Evolutionary conservation across 2,329 filamentous ascomycete genomes (phyloP).

Genomic region (Lachnellula arida): DNA sequence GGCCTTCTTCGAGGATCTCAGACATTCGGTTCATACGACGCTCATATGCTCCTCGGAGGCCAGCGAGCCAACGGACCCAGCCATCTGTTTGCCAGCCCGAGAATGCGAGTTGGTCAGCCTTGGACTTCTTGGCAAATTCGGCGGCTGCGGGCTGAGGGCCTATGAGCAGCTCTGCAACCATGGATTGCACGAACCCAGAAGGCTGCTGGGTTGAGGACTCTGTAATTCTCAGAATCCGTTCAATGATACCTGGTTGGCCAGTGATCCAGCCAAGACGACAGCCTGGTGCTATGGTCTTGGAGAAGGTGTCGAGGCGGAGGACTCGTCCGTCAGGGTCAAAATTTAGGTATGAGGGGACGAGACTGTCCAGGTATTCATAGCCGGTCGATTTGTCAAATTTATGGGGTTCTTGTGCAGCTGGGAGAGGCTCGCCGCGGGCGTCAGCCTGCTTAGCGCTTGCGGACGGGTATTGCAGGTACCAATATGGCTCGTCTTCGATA

Average conservation of each 20-base stretch:
- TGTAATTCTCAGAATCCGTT: slow-evolving; percentile 67
- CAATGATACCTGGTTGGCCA: slow-evolving; percentile 71
- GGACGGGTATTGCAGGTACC: slow-evolving; percentile 86
- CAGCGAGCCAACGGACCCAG: slow-evolving; percentile 88
- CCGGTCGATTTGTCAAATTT: slow-evolving; percentile 49
- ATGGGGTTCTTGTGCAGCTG: slow-evolving; percentile 18
- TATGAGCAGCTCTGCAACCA: slow-evolving; percentile 73
- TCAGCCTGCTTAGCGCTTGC: slow-evolving; percentile 42
- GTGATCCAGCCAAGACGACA: slow-evolving; percentile 90
- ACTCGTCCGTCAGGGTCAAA: slow-evolving; percentile 84
- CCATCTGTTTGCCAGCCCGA: slow-evolving; percentile 74
- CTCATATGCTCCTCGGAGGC: slow-evolving; percentile 79
- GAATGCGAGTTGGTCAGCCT: slow-evolving; percentile 32
- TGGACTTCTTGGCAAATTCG: slow-evolving; percentile 38
- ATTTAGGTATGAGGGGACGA: slow-evolving; percentile 76
- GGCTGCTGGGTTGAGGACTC: slow-evolving; percentile 79
- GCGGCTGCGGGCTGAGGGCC: slow-evolving; percentile 57
- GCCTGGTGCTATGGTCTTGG: slow-evolving; percentile 86
- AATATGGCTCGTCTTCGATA: slow-evolving; percentile 92
- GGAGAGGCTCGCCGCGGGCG: slow-evolving; percentile 33
- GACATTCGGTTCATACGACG: slow-evolving; percentile 80
- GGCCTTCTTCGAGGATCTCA: slow-evolving; percentile 62
- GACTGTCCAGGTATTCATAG: slow-evolving; percentile 74
- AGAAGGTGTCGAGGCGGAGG: slow-evolving; percentile 87
- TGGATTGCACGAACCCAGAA: slow-evolving; percentile 81